A percentile compares a stretch with the other conserved stretches of the same genome.
phyloP scores from a whole-genome alignment of 2,329 filamentous ascomycete species.

The Cryphonectria parasitica region DNA sequence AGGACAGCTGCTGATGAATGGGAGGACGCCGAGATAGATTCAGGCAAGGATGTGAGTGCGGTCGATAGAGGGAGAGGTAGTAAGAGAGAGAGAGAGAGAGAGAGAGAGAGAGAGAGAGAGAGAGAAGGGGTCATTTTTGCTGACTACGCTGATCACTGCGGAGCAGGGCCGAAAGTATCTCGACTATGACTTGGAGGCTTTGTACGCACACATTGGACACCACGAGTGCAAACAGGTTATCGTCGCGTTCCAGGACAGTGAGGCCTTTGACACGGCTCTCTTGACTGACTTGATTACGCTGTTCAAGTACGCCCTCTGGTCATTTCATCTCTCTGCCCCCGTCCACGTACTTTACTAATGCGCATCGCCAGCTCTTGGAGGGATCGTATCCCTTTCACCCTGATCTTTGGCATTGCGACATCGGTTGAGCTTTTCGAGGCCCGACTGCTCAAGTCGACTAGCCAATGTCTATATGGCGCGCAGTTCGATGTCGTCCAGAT shows the following conservation, averaged over 20 bases:
- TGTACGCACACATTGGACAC: constrained; percentile 62
- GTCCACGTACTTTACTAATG: constrained; percentile 37
- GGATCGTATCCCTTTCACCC: constrained; percentile 74
- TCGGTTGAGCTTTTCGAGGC: constrained; percentile 80
- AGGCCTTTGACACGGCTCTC: constrained; percentile 76
- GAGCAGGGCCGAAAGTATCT: constrained; percentile 66
- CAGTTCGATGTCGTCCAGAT: constrained; percentile 80
- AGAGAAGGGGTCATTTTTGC: constrained; percentile 12
- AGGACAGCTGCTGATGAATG: constrained; percentile 55
- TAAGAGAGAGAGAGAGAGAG: not conserved
- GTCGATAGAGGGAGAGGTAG: not conserved
- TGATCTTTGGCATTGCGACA: constrained; percentile 80
- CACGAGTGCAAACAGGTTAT: constrained; percentile 63
- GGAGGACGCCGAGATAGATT: constrained; percentile 51
- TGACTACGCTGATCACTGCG: not conserved
- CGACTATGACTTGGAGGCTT: constrained; percentile 77
- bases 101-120: not conserved
- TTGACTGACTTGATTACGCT: constrained; percentile 72
- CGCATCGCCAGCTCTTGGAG: constrained; percentile 61
- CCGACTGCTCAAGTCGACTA: constrained; percentile 69
- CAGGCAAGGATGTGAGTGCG: constrained; percentile 51
- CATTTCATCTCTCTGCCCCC: not conserved
- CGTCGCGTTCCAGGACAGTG: constrained; percentile 78
- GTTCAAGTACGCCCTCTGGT: constrained; percentile 58
- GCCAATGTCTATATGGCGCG: constrained; percentile 68